These are phyloP conservation scores for Monosporozyma siamensis DNA, from an alignment of 805 yeast genomes.

Conservation along the genomic window DNA sequence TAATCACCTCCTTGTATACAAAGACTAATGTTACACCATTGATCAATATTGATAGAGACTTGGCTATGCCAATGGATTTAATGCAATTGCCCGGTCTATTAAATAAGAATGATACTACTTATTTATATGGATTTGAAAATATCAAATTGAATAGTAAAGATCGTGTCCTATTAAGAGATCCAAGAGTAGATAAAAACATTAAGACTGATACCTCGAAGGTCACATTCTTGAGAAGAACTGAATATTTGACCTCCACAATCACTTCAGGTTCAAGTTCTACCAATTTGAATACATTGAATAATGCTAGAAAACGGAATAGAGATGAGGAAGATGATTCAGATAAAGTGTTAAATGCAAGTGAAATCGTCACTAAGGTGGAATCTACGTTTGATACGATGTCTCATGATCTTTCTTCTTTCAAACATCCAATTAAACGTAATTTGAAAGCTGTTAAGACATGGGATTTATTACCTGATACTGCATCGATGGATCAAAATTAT, in stretches of 20 bases:
- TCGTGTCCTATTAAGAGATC: constrained; percentile 67
- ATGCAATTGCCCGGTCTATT: constrained; percentile 57
- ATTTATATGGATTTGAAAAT: constrained; percentile 33
- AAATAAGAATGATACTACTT: constrained; percentile 46
- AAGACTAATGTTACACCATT: constrained; percentile 61
- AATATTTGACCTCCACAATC: constrained; percentile 63
- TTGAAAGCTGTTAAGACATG: constrained; percentile 68
- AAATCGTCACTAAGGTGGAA: constrained; percentile 45
- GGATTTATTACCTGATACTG: constrained; percentile 82
- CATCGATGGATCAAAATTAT: constrained; percentile 76
- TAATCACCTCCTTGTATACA: constrained; percentile 63
- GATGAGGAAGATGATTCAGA: constrained; percentile 15
- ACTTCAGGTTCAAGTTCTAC: constrained; percentile 23
- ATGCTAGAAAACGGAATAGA: constrained; percentile 25
- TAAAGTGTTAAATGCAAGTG: constrained; percentile 19
- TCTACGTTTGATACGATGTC: constrained; percentile 57
- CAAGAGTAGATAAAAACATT: constrained; percentile 37
- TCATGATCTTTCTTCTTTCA: constrained; percentile 35
- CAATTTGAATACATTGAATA: constrained; percentile 2
- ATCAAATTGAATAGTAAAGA: constrained; percentile 68
- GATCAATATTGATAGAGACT: constrained; percentile 47
- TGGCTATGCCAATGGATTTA: constrained; percentile 74
- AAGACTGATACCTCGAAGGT: constrained; percentile 37
- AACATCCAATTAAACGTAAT: constrained; percentile 71
- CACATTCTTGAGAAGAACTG: constrained; percentile 88